phyloP scores from a whole-genome alignment of 805 yeast species.

The Candida hungchunana region DNA sequence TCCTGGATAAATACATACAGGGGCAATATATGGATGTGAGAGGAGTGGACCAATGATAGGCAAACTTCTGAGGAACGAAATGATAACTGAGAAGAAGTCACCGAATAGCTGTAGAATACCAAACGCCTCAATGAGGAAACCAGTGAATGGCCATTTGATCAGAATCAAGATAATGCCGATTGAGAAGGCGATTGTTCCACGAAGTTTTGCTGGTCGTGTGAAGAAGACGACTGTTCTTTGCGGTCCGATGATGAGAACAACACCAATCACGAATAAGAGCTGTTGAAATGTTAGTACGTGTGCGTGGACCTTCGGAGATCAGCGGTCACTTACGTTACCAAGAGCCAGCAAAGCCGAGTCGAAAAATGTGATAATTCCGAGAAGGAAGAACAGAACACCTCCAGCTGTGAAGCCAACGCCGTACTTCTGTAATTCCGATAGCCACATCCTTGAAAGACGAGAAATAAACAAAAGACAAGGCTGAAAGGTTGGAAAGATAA shows the following conservation, averaged over 20 bases:
- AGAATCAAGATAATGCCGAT: conserved; percentile 75
- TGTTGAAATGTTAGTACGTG: conserved; percentile 1
- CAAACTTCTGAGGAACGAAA: conserved; percentile 79
- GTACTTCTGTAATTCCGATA: conserved; percentile 37
- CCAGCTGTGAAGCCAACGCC: conserved; percentile 93
- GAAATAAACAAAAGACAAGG: too few relatives aligned
- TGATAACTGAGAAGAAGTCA: conserved; percentile 86
- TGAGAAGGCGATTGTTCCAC: conserved; percentile 79
- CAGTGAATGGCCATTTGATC: conserved; percentile 71
- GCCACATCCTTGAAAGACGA: conserved; percentile 18
- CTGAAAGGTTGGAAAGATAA: background rate
- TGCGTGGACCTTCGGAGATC: background rate
- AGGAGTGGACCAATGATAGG: conserved; percentile 86
- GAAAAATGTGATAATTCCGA: conserved; percentile 83
- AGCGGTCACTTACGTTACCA: conserved; percentile 72
- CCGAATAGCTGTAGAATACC: conserved; percentile 89
- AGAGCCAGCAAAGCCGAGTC: conserved; percentile 86
- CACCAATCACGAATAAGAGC: conserved; percentile 50
- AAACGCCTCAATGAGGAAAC: conserved; percentile 77
- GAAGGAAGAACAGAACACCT: conserved; percentile 59
- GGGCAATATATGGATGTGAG: conserved; percentile 79
- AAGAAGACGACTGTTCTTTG: conserved; percentile 79
- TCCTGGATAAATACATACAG: conserved; percentile 32
- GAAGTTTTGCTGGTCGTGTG: conserved; percentile 78
- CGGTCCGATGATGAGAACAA: conserved; percentile 81